Percentiles rank a stretch among this genome's conserved stretches.
Conservation (phyloP, 2,329 filamentous ascomycete genomes). For the Microdochium trichocladiopsis region DNA sequence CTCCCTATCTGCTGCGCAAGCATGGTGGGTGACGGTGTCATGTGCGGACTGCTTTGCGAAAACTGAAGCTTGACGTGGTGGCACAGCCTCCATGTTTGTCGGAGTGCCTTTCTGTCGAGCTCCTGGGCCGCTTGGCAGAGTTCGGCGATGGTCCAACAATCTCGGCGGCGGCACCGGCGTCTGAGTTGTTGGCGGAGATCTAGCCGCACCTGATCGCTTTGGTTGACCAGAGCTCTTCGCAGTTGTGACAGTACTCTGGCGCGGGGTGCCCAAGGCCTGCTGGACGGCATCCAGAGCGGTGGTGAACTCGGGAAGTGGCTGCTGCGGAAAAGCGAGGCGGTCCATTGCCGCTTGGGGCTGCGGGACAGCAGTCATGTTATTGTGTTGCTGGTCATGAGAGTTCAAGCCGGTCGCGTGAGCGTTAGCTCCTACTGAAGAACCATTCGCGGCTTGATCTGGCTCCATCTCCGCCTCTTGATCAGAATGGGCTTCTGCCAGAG, state of each 20-base stretch:
- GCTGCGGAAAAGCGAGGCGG: background rate
- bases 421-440: too few relatives aligned
- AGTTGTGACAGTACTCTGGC: background rate
- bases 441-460: background rate
- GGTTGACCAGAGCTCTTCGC: background rate
- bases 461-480: background rate
- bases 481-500: slow-evolving; percentile 7
- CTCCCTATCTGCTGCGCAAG: background rate
- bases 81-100: background rate
- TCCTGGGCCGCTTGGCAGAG: background rate
- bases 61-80: background rate
- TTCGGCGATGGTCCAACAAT: background rate
- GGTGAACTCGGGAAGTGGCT: background rate
- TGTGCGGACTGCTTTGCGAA: background rate
- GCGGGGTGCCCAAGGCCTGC: background rate
- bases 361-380: background rate
- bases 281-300: background rate
- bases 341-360: background rate
- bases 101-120: background rate
- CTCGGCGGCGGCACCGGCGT: background rate
- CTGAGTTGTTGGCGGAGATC: background rate
- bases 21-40: background rate
- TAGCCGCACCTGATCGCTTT: background rate
- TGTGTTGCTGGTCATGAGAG: too few relatives aligned
- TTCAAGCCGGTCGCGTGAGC: too few relatives aligned